phyloP scores from a whole-genome alignment of 106 monocot genomes.

The Cymbidium sinense region DNA sequence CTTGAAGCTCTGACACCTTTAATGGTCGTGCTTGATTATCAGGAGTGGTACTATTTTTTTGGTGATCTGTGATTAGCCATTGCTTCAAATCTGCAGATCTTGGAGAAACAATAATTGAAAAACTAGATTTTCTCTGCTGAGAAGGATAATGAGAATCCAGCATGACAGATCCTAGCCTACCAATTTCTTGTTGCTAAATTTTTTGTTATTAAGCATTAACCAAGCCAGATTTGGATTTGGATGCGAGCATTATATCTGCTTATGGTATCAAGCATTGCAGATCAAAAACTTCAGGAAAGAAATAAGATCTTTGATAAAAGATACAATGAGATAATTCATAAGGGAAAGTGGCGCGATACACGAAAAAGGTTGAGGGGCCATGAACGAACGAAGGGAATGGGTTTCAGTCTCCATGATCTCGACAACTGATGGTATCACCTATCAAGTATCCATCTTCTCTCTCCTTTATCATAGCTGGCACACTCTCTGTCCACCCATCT shows the following conservation, averaged over 20 bases:
- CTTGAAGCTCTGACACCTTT: constrained; percentile 43
- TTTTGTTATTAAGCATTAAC: neutral
- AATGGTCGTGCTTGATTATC: constrained; percentile 23
- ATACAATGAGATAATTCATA: neutral
- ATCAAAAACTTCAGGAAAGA: too few species aligned
- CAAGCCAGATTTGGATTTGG: constrained; percentile 1
- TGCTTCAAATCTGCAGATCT: constrained; percentile 26
- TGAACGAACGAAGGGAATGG: too few species aligned
- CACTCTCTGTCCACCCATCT: too few species aligned
- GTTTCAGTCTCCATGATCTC: too few species aligned
- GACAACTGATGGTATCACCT: too few species aligned
- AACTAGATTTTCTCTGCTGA: neutral
- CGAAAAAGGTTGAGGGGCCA: too few species aligned
- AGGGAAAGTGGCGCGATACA: too few species aligned
- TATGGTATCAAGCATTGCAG: too few species aligned
- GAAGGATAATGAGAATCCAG: constrained; percentile 5
- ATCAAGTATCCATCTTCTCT: too few species aligned
- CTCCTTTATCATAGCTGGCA: too few species aligned
- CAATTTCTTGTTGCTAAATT: neutral
- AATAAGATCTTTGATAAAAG: too few species aligned
- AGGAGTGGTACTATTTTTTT: constrained; percentile 14
- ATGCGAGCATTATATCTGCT: too few species aligned
- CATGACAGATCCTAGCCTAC: neutral
- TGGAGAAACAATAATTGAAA: neutral
- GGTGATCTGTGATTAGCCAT: constrained; percentile 14